A percentile compares a stretch with the other conserved stretches of the same genome.
These are phyloP conservation scores for Zygoascus flipseniorum DNA, from an alignment of 805 yeast species.

Conservation along the genomic window DNA sequence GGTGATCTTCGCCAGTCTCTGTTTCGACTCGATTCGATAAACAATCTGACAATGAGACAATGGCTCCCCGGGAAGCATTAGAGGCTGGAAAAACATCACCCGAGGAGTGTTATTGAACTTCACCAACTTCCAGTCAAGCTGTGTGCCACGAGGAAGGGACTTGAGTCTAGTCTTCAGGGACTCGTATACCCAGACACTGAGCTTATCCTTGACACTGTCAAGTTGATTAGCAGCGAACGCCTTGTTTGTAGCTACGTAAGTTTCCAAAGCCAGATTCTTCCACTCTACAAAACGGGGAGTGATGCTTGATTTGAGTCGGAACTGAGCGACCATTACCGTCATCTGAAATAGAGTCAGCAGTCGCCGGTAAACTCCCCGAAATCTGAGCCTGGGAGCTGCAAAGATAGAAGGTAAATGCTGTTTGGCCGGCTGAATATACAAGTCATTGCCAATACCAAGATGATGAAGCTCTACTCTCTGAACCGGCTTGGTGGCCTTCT, in stretches of 20 bases:
- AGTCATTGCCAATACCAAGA: slow-evolving; percentile 19
- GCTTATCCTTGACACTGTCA: slow-evolving; percentile 34
- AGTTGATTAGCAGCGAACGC: slow-evolving; percentile 62
- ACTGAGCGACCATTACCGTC: slow-evolving; percentile 51
- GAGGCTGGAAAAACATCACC: slow-evolving; percentile 58
- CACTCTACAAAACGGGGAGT: slow-evolving; percentile 66
- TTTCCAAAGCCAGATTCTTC: slow-evolving; percentile 79
- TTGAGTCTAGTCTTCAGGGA: slow-evolving; percentile 45
- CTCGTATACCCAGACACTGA: slow-evolving; percentile 57
- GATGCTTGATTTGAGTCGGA: slow-evolving; percentile 58
- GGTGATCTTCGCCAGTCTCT: slow-evolving; percentile 44
- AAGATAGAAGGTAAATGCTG: slow-evolving; percentile 37
- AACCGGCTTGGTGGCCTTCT: background rate
- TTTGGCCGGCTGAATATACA: slow-evolving; percentile 46
- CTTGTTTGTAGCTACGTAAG: slow-evolving; percentile 68
- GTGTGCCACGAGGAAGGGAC: slow-evolving; percentile 48
- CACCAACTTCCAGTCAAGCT: slow-evolving; percentile 68
- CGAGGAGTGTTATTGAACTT: slow-evolving; percentile 67
- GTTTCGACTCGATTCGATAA: slow-evolving; percentile 55
- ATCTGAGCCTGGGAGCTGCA: slow-evolving; percentile 34
- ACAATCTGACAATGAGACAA: slow-evolving; percentile 50
- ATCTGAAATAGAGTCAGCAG: slow-evolving; percentile 57
- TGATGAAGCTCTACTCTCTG: slow-evolving; percentile 4
- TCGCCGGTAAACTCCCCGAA: slow-evolving; percentile 48
- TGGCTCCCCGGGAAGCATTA: slow-evolving; percentile 50